Evolutionary conservation across 768 basidiomycete genomes (phyloP), one percentile per base, ranked within the genome.

Genomic region (Hygrophoropsis aurantiaca): DNA sequence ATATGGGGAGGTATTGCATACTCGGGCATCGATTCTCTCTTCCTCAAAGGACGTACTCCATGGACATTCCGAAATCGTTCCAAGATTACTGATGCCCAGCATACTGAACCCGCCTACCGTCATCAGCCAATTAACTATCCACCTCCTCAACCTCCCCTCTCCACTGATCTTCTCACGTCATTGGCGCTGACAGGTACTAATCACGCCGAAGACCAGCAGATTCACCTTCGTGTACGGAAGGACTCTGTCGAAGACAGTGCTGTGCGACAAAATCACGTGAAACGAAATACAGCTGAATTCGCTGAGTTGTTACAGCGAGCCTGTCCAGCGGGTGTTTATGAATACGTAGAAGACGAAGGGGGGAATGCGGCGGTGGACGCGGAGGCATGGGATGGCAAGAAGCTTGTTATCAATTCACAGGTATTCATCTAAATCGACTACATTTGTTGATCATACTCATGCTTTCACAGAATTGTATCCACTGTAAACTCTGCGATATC

Each of bases 291-390:
- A 0, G 74, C 74, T 40, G 81, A 90, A 56, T 99, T 84, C 61
- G 95, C 89, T 0, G 92, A 93, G 6, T 64, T 98, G 20, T 74
- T 99, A n/a, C 87, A 86, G 1, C 76, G 82, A 4, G 94, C 87
- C 4, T 99, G 95, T 66, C 95, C 95, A 1, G 95, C 97, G 0
- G 90, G 84, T 4, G 95, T 98, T 33, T 99, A 99, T 64, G 95
- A 99, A 69, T 99, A 99, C 60, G 85, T 94, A 3, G 81, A 89
- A 24, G 85, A 78, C 15, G 84, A 86, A 52, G 73, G 60, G 11
- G 40, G 23, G 7, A 51, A 44, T 5, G 56, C 46, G 20, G 49
- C 72, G 16, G 69, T 68, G n/a, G 62, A 67, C 27, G 62, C 66
- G 19, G 81, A 79, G 39, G 83, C 81, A 0, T 91, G 85, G 76